A percentile compares a stretch with the other conserved stretches of the same genome.
These are phyloP conservation scores for Colletotrichum incanum DNA, from an alignment of 2,329 filamentous ascomycete genomes.

Conservation along the genomic window DNA sequence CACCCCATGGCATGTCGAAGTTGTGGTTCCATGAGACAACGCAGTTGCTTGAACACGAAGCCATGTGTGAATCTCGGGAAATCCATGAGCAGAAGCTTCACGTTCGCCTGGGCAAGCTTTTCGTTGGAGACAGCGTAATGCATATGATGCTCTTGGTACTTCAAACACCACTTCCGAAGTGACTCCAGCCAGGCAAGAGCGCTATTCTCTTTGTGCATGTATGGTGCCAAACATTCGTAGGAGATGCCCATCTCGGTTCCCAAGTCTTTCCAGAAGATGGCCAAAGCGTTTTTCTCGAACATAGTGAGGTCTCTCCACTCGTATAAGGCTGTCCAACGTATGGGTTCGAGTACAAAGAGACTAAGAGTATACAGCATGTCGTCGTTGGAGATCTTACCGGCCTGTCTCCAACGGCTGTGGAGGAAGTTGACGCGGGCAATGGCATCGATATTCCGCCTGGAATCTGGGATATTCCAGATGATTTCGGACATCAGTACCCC, in stretches of 20 bases:
- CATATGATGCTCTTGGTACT: slow-evolving; percentile 67
- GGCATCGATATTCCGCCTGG: slow-evolving; percentile 62
- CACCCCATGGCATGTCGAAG: slow-evolving; percentile 30
- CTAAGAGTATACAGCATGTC: slow-evolving; percentile 78
- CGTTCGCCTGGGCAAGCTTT: slow-evolving; percentile 28
- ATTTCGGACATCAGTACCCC: slow-evolving; percentile 65
- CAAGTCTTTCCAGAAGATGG: slow-evolving; percentile 71
- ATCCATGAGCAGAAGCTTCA: slow-evolving; percentile 17
- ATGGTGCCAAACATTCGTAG: slow-evolving; percentile 60
- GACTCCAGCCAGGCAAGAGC: slow-evolving; percentile 69
- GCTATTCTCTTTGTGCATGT: slow-evolving; percentile 58
- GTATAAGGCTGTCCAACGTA: slow-evolving; percentile 66
- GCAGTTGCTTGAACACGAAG: slow-evolving; percentile 23
- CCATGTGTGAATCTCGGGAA: slow-evolving; percentile 13
- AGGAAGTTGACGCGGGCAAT: slow-evolving; percentile 77
- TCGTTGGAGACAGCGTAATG: slow-evolving; percentile 47
- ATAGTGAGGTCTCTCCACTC: slow-evolving; percentile 72
- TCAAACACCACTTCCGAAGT: slow-evolving; percentile 62
- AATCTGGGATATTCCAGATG: slow-evolving; percentile 58
- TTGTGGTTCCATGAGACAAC: slow-evolving; percentile 28
- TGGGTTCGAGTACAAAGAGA: slow-evolving; percentile 70
- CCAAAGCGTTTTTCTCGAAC: slow-evolving; percentile 70
- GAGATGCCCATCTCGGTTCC: slow-evolving; percentile 71
- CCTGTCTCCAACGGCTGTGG: slow-evolving; percentile 70
- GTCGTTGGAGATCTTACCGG: slow-evolving; percentile 72